These are phyloP conservation scores for Candida morakotiae DNA, from an alignment of 805 yeast genomes.

Conservation along the genomic window DNA sequence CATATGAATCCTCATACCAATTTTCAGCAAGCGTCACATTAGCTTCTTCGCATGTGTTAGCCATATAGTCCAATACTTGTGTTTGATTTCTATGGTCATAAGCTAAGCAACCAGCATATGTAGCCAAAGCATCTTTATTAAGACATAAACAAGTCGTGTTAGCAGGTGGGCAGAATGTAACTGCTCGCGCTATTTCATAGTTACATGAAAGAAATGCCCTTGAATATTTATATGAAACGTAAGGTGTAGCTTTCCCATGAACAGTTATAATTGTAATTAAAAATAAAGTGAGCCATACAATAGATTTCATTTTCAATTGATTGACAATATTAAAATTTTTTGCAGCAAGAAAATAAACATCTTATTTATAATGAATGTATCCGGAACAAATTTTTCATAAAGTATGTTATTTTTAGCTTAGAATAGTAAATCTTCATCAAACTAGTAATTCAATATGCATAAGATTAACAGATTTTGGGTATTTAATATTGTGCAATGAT, in stretches of 20 bases:
- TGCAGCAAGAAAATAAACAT: no score
- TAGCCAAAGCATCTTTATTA: slow-evolving; percentile 23
- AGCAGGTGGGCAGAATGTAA: slow-evolving; percentile 5
- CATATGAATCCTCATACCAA: slow-evolving; percentile 1
- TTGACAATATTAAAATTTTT: no score
- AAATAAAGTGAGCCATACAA: no score
- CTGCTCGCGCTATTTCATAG: slow-evolving; percentile 3
- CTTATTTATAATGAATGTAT: no score
- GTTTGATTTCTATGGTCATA: slow-evolving; percentile 3
- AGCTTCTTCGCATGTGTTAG: neutral
- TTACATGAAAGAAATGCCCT: slow-evolving; percentile 3
- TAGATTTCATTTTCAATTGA: no score
- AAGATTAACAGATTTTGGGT: no score
- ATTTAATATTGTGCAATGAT: no score
- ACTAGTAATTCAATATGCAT: no score
- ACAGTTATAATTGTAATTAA: no score
- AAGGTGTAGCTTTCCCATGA: neutral
- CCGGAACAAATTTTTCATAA: no score
- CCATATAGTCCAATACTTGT: neutral
- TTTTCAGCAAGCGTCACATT: neutral
- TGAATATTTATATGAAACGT: neutral
- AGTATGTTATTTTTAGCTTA: no score
- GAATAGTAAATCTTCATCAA: no score
- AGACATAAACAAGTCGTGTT: slow-evolving; percentile 19
- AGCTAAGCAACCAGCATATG: slow-evolving; percentile 26